Conservation (phyloP, 805 yeast species). For the Saccharomyces cerevisiae region DNA sequence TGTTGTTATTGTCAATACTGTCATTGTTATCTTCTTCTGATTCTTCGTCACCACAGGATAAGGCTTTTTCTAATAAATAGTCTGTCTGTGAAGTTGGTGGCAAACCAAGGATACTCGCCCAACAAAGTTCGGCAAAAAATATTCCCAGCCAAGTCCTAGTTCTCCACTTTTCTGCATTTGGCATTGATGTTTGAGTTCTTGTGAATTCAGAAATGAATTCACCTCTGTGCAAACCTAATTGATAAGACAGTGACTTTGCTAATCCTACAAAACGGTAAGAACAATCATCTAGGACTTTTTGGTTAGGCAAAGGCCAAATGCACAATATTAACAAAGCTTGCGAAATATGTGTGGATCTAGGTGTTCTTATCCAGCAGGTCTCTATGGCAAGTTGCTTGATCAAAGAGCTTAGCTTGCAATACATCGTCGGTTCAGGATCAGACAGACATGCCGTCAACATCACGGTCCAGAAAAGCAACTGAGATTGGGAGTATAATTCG, state of each 20-base stretch:
- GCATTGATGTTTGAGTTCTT: slow-evolving; percentile 78
- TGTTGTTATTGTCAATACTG: not conserved
- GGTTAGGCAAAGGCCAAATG: slow-evolving; percentile 89
- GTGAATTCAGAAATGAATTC: slow-evolving; percentile 86
- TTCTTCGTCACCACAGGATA: slow-evolving; percentile 43
- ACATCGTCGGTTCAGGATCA: slow-evolving; percentile 79
- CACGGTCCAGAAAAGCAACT: slow-evolving; percentile 82
- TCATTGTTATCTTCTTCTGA: slow-evolving; percentile 1
- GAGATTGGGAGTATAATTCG: slow-evolving; percentile 75
- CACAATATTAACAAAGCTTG: slow-evolving; percentile 81
- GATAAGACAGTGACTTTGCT: slow-evolving; percentile 77
- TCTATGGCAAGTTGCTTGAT: slow-evolving; percentile 84
- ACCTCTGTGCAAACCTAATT: slow-evolving; percentile 85
- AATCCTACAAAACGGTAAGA: slow-evolving; percentile 82
- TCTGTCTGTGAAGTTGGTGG: slow-evolving; percentile 85
- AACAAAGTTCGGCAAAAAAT: slow-evolving; percentile 80
- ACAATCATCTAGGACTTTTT: slow-evolving; percentile 85
- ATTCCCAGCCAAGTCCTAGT: slow-evolving; percentile 88
- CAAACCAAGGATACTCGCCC: slow-evolving; percentile 80
- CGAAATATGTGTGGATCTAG: slow-evolving; percentile 86
- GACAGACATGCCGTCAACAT: slow-evolving; percentile 78
- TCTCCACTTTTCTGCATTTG: slow-evolving; percentile 90
- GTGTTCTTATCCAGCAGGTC: slow-evolving; percentile 88
- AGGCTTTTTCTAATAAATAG: slow-evolving; percentile 69
- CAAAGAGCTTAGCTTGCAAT: slow-evolving; percentile 63